Base-by-base conservation (phyloP, 441 rosid genomes). In the Gossypium schwendimanii region DNA sequence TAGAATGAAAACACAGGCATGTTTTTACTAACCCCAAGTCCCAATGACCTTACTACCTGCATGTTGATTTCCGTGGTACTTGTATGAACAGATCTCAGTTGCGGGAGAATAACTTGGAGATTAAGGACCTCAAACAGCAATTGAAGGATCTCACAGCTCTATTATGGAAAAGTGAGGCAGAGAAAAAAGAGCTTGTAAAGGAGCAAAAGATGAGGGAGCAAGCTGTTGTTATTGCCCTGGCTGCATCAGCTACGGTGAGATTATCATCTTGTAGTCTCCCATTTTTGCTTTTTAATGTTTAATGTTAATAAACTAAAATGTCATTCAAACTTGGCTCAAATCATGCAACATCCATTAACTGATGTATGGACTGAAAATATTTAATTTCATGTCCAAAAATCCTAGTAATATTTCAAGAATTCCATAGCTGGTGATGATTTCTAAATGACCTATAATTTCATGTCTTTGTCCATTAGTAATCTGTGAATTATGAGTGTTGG, bases 41-140 rank as follows among this genome's bases (percentile, higher is more conserved):
- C 52, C 26, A 1, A 39, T 63, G 45, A 62, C 47, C 66, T 62
- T 33, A 62, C 23, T 4, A 24, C 64, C 5, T 21, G 44, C 14
- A 15, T 49, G 47, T 66, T 61, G 3, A 63, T 60, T 33, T 12
- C 62, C 6, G 23, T 33, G 39, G 60, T 72, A 24, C 3, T 18
- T 58, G 17, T 78, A 70, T 67, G 63, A 60, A 71, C 77, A 89
- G 94, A 74, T 87, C 86, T 81, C 85, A 81, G 77, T 33, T 77
- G 50, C 83, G 84, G 88, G 90, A 87, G 75, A 87, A 84, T 79
- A 88, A 82, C 20, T 68, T 65, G 78, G 88, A 83, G 66, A 76
- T 89, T 69, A 85, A 80, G 73, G 94, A 89, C 74, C 75, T 84
- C 64, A 86, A 85, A 70, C 88, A 87, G 72, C 85, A 89, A 62